Conservation (phyloP, 2,329 filamentous ascomycete genomes). For the Hymenoscyphus fructigenus region DNA sequence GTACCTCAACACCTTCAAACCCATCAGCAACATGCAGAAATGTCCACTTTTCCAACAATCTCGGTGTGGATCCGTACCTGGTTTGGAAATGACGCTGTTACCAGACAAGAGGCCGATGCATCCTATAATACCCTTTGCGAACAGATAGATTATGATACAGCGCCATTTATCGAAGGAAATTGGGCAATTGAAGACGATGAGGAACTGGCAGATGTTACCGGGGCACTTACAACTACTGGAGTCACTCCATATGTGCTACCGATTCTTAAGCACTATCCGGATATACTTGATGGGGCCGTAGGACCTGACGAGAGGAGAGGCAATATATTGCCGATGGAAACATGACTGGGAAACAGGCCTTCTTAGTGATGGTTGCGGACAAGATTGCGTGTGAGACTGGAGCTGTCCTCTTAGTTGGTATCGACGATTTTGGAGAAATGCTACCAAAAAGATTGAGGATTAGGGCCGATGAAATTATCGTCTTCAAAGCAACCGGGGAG, state of each 20-base stretch:
- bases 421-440: conserved; percentile 6
- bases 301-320: background rate
- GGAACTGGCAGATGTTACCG: background rate
- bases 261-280: conserved; percentile 6
- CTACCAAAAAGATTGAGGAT: background rate
- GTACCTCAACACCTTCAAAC: conserved; percentile 4
- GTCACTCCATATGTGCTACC: conserved; percentile 4
- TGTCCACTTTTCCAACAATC: background rate
- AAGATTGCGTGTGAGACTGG: conserved; percentile 4
- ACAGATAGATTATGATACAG: background rate
- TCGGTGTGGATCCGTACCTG: conserved; percentile 8
- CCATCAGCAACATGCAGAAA: background rate
- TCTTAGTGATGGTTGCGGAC: background rate
- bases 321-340: background rate
- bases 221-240: background rate
- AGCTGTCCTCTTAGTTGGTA: background rate
- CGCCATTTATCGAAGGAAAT: background rate
- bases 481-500: background rate
- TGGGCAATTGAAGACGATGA: conserved; percentile 4
- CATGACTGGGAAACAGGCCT: background rate
- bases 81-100: background rate
- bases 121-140: conserved; percentile 1
- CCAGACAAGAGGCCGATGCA: background rate
- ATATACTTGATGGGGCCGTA: background rate
- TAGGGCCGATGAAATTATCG: background rate